phyloP scores from a whole-genome alignment of 2,329 filamentous ascomycete genomes.

The Chrysosporium queenslandicum region DNA sequence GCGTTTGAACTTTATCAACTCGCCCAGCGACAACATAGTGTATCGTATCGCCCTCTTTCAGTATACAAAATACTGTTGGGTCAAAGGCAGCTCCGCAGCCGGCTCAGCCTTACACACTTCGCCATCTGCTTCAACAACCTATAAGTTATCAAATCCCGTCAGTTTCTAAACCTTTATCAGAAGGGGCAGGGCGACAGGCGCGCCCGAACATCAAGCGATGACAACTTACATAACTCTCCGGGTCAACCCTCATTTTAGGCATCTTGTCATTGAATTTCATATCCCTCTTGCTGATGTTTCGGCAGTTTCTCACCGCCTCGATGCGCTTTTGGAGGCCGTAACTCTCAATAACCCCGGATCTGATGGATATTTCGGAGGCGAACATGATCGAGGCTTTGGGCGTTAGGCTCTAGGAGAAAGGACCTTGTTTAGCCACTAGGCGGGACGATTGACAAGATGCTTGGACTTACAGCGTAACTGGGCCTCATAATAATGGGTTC shows the following conservation, averaged over 20 bases:
- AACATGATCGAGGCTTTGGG: constrained; percentile 68
- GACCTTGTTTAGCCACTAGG: not conserved
- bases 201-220: not conserved
- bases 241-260: constrained; percentile 84
- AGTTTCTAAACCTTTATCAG: not conserved
- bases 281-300: constrained; percentile 66
- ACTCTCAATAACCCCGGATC: constrained; percentile 53
- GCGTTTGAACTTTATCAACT: too few relatives aligned
- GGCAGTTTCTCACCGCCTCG: constrained; percentile 67
- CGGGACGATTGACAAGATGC: not conserved
- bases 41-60: too few relatives aligned
- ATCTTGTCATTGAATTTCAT: constrained; percentile 82
- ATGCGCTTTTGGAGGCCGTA: constrained; percentile 73
- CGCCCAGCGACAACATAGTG: too few relatives aligned
- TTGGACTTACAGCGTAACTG: constrained; percentile 61
- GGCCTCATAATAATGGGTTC: constrained; percentile 74
- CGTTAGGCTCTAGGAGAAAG: constrained; percentile 38
- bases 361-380: constrained; percentile 64
- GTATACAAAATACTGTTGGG: constrained; percentile 69
- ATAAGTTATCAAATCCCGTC: not conserved
- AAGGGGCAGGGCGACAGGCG: not conserved
- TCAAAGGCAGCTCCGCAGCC: constrained; percentile 59
- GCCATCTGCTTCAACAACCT: constrained; percentile 73
- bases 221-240: constrained; percentile 62
- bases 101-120: constrained; percentile 63